Conservation (phyloP, 2,329 filamentous ascomycete species). For the Waltergamsia citrina region DNA sequence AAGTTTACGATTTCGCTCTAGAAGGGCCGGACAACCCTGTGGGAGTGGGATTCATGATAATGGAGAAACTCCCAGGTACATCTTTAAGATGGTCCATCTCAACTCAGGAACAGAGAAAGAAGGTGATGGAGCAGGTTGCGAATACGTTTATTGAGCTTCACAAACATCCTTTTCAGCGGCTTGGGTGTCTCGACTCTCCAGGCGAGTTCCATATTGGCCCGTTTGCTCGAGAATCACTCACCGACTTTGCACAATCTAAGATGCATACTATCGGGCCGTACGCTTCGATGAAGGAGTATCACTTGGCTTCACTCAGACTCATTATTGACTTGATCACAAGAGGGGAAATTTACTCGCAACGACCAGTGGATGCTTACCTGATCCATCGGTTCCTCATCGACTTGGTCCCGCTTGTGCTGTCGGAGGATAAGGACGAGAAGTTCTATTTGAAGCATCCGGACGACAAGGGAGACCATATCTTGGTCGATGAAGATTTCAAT, state of each 20-base stretch:
- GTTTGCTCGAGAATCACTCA: constrained; percentile 27
- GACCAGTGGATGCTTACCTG: constrained; percentile 24
- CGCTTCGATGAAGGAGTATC: constrained; percentile 22
- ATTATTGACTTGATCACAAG: constrained; percentile 24
- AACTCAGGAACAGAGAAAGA: constrained; percentile 19
- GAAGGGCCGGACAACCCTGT: constrained; percentile 19
- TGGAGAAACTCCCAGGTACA: constrained; percentile 29
- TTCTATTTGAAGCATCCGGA: constrained; percentile 31
- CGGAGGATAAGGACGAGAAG: constrained; percentile 12
- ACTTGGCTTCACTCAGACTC: constrained; percentile 19
- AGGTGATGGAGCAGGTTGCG: constrained; percentile 24
- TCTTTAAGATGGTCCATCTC: constrained; percentile 23
- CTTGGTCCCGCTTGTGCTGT: constrained; percentile 14
- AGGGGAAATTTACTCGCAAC: constrained; percentile 23
- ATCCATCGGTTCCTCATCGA: constrained; percentile 32
- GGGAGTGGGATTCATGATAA: constrained; percentile 29
- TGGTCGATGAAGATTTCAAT: constrained; percentile 33
- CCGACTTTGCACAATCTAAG: constrained; percentile 16
- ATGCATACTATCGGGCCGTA: constrained; percentile 23
- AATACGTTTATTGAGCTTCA: constrained; percentile 27
- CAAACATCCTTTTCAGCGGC: constrained; percentile 21
- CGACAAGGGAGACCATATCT: constrained; percentile 38
- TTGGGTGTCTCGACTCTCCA: constrained; percentile 22
- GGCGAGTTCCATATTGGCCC: constrained; percentile 17
- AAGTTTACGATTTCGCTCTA: constrained; percentile 24